Evolutionary conservation across 1,284 basidiomycete species (phyloP), one percentile per base, ranked within the genome.

Genomic region (Tranzscheliella williamsii): DNA sequence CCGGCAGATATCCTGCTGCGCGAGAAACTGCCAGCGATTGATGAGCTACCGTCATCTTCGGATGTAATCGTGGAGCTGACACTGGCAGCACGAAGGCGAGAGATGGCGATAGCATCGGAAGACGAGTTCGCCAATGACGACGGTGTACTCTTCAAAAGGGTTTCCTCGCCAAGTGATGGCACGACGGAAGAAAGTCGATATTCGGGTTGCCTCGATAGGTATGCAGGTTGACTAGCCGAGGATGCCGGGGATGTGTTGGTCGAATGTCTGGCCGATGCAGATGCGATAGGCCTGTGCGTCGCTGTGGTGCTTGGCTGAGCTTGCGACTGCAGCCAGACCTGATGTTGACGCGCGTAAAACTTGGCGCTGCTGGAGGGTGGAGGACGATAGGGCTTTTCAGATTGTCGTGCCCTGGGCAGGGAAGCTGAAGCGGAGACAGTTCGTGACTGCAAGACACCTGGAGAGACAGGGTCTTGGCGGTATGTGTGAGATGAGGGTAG

Each of bases 291-390:
- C n/a, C n/a, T n/a, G n/a, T n/a, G n/a, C n/a, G n/a, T n/a, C n/a
- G n/a, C n/a, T n/a, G n/a, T n/a, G n/a, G n/a, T n/a, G n/a, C n/a
- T n/a, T n/a, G n/a, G 16, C 11, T 16, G 42, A 1, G 50, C 35
- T 16, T 50, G 42, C 13, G 37, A 45, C 9, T 45, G 36, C 26
- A 44, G 23, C 57, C 57, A 61, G 15, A 42, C 31, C 27, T 61
- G 57, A 11, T 54, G 43, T 18, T 61, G 51, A 1, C 57, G 57
- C 24, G 48, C 51, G 6, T 50, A 61, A 34, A 54, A 61, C 15
- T 49, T 49, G 7, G 57, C 57, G 16, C 51, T 61, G 26, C 57
- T 61, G 26, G 57, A 61, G 12, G 57, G 57, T 5, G 57, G 57
- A 4, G 57, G 57, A 23, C 57, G 57, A 31, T 61, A 54, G 2